Evolutionary conservation across 495 filamentous ascomycete species (phyloP).

Genomic region (Aspergillus leporis): DNA sequence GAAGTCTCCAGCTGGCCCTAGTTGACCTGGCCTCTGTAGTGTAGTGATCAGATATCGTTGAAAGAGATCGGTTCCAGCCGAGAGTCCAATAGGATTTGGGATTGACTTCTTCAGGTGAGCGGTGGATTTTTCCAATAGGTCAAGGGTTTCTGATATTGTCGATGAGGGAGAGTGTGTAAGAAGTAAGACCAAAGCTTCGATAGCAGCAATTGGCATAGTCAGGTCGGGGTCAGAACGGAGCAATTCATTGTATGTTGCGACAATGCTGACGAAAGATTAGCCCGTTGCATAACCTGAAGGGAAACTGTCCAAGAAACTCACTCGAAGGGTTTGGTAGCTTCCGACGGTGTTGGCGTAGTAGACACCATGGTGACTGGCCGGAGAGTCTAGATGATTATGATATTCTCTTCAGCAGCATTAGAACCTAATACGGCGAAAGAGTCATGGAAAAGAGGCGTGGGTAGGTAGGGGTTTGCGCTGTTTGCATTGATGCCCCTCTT

Average conservation of each 20-base stretch:
- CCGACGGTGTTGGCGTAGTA: slow-evolving; percentile 26
- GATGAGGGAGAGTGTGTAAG: slow-evolving; percentile 72
- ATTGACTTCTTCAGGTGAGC: slow-evolving; percentile 70
- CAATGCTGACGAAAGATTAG: slow-evolving; percentile 48
- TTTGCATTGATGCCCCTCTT: slow-evolving; percentile 42
- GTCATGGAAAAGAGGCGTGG: slow-evolving; percentile 38
- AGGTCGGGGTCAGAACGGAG: slow-evolving; percentile 72
- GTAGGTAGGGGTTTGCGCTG: slow-evolving; percentile 41
- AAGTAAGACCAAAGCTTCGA: slow-evolving; percentile 86
- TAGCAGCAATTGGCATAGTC: slow-evolving; percentile 94
- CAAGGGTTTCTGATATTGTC: slow-evolving; percentile 91
- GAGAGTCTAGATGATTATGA: neutral
- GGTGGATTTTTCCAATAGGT: slow-evolving; percentile 75
- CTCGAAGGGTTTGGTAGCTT: slow-evolving; percentile 44
- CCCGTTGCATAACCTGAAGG: slow-evolving; percentile 2
- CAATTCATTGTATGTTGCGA: slow-evolving; percentile 59
- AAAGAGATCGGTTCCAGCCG: slow-evolving; percentile 93
- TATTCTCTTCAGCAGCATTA: slow-evolving; percentile 4
- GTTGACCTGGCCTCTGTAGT: slow-evolving; percentile 55
- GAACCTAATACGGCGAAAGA: slow-evolving; percentile 17
- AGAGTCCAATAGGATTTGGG: slow-evolving; percentile 83
- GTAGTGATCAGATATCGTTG: slow-evolving; percentile 85
- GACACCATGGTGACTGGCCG: slow-evolving; percentile 36
- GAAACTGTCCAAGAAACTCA: slow-evolving; percentile 22
- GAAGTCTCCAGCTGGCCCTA: slow-evolving; percentile 67